A percentile compares a stretch with the other conserved stretches of the same genome.
Conservation (phyloP, 169 alveolate species). For the Plasmodium cynomolgi region DNA sequence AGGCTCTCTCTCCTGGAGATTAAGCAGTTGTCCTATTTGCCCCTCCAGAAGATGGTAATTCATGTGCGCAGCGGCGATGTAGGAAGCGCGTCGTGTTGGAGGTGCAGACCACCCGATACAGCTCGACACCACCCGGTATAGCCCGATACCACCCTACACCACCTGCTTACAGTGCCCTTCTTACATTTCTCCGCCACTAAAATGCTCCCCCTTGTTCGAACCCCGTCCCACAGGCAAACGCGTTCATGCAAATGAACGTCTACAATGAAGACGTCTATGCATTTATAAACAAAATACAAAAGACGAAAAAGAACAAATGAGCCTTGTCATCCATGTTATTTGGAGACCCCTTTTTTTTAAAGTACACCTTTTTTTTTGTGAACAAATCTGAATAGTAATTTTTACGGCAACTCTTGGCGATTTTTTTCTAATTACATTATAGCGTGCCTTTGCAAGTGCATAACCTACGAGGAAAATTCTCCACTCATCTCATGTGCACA, state of each 20-base stretch:
- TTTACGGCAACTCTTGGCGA: neutral
- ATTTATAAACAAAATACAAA: slow-evolving; percentile 59
- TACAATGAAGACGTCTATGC: slow-evolving; percentile 72
- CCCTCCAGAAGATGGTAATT: slow-evolving; percentile 65
- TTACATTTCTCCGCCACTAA: neutral
- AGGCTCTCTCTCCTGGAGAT: slow-evolving; percentile 24
- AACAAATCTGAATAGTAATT: neutral
- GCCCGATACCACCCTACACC: neutral
- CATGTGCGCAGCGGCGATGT: neutral
- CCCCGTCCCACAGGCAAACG: slow-evolving; percentile 24
- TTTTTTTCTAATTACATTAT: neutral
- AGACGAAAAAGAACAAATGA: slow-evolving; percentile 44
- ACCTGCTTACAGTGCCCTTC: neutral
- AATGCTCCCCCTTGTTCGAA: neutral
- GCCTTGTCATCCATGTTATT: neutral
- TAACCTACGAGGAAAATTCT: neutral
- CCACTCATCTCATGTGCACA: neutral
- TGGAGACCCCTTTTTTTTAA: neutral
- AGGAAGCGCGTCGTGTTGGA: neutral
- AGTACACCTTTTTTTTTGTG: neutral
- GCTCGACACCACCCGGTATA: too few species aligned
- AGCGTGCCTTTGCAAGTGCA: neutral
- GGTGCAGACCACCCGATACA: neutral
- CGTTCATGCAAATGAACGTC: slow-evolving; percentile 68
- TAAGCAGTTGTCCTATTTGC: slow-evolving; percentile 58